Evolutionary conservation across 1,139 yeast genomes (phyloP).

Genomic region (Wickerhamomyces sp.): DNA sequence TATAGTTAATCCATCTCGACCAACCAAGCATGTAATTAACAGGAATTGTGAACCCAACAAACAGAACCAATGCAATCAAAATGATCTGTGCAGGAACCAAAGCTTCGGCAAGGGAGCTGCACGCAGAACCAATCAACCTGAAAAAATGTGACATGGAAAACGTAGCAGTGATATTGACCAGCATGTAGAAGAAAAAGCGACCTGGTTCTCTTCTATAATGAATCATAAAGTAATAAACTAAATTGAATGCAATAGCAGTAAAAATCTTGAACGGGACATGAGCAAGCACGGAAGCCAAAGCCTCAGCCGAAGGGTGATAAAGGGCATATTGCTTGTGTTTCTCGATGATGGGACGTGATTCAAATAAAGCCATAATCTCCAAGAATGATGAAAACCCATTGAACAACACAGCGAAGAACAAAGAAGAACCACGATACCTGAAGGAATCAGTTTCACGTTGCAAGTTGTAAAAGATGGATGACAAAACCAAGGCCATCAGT

Average conservation of each 20-base stretch:
- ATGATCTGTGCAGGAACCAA: constrained; percentile 68
- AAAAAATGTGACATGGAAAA: constrained; percentile 68
- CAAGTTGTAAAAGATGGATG: constrained; percentile 72
- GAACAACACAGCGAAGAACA: constrained; percentile 74
- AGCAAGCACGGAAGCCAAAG: constrained; percentile 61
- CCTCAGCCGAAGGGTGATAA: constrained; percentile 76
- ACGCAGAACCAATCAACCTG: constrained; percentile 63
- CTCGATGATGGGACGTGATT: constrained; percentile 72
- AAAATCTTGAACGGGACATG: constrained; percentile 60
- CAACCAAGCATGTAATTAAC: constrained; percentile 65
- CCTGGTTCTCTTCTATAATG: constrained; percentile 44
- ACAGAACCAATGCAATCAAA: constrained; percentile 57
- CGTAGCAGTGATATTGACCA: constrained; percentile 49
- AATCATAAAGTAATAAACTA: constrained; percentile 40
- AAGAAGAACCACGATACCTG: constrained; percentile 61
- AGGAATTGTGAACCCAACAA: constrained; percentile 75
- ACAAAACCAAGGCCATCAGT: constrained; percentile 64
- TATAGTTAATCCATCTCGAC: constrained; percentile 75
- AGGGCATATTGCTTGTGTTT: constrained; percentile 73
- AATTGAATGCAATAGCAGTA: constrained; percentile 53
- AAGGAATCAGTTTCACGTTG: constrained; percentile 45
- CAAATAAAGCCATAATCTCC: constrained; percentile 65
- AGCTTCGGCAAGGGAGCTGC: constrained; percentile 57
- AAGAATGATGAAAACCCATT: constrained; percentile 72
- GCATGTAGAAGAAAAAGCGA: constrained; percentile 58